These are phyloP conservation scores for Aspergillus panamensis DNA, from an alignment of 495 filamentous ascomycete species.

Conservation along the genomic window DNA sequence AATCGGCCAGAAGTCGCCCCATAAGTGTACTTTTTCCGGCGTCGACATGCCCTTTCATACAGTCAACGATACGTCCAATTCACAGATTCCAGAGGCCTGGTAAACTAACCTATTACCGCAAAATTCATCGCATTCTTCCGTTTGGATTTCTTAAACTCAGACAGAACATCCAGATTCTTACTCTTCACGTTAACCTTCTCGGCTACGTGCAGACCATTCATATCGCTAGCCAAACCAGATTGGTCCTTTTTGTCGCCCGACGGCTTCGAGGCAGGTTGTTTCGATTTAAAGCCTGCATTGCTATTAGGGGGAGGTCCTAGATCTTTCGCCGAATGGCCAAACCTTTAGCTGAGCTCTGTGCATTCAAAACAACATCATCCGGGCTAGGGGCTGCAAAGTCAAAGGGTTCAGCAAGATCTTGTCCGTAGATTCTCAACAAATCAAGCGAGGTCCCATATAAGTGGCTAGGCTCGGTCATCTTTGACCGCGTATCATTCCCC, in stretches of 20 bases:
- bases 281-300: conserved; percentile 46
- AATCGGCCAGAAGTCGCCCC: conserved; percentile 88
- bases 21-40: conserved; percentile 97
- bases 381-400: conserved; percentile 89
- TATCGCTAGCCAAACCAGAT: conserved; percentile 39
- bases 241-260: conserved; percentile 41
- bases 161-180: conserved; percentile 81
- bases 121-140: conserved; percentile 86
- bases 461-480: conserved; percentile 38
- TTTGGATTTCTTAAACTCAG: conserved; percentile 71
- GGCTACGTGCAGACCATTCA: conserved; percentile 61
- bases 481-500: conserved; percentile 36
- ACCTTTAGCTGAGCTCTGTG: conserved; percentile 82
- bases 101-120: conserved; percentile 78
- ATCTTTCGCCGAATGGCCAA: conserved; percentile 53
- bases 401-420: conserved; percentile 49
- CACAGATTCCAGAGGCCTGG: neutral
- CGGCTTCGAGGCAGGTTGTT: conserved; percentile 41
- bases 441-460: conserved; percentile 40
- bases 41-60: conserved; percentile 77
- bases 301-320: conserved; percentile 39
- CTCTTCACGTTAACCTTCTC: conserved; percentile 72
- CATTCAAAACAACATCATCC: conserved; percentile 83
- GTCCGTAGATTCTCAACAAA: conserved; percentile 50
- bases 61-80: conserved; percentile 14